These are phyloP conservation scores for Trypanosomatidae sp. DNA, from an alignment of 208 protist species.

Conservation along the genomic window DNA sequence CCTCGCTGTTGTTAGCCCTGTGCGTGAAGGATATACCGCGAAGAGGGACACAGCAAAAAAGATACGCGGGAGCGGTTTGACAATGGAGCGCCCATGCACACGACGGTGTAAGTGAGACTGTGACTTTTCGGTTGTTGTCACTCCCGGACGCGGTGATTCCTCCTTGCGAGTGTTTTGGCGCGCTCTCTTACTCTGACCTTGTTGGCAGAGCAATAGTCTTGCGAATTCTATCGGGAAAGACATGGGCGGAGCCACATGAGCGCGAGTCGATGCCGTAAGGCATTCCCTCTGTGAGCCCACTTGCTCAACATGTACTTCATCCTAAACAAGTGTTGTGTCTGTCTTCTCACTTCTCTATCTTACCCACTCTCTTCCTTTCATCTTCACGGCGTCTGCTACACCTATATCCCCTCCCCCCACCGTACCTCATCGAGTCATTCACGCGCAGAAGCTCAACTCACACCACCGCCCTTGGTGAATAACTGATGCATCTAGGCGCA, in stretches of 20 bases:
- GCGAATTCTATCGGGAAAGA: not conserved
- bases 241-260: not conserved
- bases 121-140: not conserved
- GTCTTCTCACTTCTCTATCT: not conserved
- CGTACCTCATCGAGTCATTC: not conserved
- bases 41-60: not conserved
- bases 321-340: not conserved
- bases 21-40: not conserved
- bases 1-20: not conserved
- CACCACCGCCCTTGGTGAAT: not conserved
- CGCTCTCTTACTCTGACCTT: conserved; percentile 6
- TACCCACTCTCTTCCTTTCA: not conserved
- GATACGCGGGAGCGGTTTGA: not conserved
- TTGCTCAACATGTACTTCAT: not conserved
- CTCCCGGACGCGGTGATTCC: not conserved
- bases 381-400: not conserved
- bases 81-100: not conserved
- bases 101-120: not conserved
- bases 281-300: not conserved
- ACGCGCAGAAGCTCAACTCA: not conserved
- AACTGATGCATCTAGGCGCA: not conserved
- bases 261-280: not conserved
- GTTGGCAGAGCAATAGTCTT: not conserved
- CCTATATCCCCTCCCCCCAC: not conserved
- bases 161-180: not conserved